Percentiles rank a stretch among this genome's conserved stretches.
Evolutionary conservation across 768 basidiomycete genomes (phyloP).

Genomic region (Leccinum variicolor): DNA sequence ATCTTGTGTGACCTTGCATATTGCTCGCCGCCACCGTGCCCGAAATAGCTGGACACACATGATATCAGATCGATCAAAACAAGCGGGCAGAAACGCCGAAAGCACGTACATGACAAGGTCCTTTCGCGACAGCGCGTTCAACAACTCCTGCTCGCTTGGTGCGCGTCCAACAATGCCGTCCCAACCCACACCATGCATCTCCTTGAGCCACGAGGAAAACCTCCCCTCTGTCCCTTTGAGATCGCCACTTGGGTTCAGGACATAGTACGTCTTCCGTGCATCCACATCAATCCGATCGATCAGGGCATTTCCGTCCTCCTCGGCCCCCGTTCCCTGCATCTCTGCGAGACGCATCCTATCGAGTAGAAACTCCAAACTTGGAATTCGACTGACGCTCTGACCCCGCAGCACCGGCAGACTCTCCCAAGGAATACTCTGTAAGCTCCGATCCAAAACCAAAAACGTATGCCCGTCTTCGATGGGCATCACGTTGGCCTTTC

Average conservation of each 20-base stretch:
- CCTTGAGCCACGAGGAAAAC: slow-evolving; percentile 74
- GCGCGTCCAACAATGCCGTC: slow-evolving; percentile 70
- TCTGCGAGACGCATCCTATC: slow-evolving; percentile 72
- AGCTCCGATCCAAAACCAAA: slow-evolving; percentile 84
- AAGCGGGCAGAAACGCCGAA: not conserved
- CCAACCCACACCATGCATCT: slow-evolving; percentile 79
- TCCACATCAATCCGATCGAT: slow-evolving; percentile 57
- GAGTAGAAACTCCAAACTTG: slow-evolving; percentile 81
- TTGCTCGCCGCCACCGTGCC: slow-evolving; percentile 95
- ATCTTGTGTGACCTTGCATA: slow-evolving; percentile 88
- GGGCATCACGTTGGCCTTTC: slow-evolving; percentile 28
- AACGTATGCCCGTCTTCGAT: slow-evolving; percentile 71
- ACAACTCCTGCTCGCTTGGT: slow-evolving; percentile 83
- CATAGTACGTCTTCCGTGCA: slow-evolving; percentile 68
- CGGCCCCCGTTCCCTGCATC: slow-evolving; percentile 31
- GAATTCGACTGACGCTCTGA: slow-evolving; percentile 88
- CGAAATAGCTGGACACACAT: slow-evolving; percentile 72
- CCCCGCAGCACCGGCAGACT: slow-evolving; percentile 84
- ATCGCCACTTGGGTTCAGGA: slow-evolving; percentile 93
- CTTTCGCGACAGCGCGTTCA: slow-evolving; percentile 62
- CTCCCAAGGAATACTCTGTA: slow-evolving; percentile 94
- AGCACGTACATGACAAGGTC: slow-evolving; percentile 87
- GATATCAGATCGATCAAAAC: not conserved
- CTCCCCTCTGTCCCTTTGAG: slow-evolving; percentile 77
- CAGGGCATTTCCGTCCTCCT: slow-evolving; percentile 12